These are phyloP conservation scores for Aspergillus sp. DNA, from an alignment of 2,329 filamentous ascomycete genomes.

Conservation along the genomic window DNA sequence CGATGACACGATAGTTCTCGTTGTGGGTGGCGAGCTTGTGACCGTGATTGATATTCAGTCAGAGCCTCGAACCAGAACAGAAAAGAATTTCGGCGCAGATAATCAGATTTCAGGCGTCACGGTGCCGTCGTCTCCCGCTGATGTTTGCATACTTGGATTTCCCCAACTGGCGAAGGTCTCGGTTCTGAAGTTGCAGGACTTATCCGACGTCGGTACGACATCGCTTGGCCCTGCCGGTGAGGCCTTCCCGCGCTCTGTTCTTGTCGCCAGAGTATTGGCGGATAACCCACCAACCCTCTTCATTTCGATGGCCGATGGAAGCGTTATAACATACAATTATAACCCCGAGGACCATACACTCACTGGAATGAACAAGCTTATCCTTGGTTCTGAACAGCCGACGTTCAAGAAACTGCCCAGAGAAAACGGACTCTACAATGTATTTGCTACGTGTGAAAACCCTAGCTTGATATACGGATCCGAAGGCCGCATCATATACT, in stretches of 20 bases:
- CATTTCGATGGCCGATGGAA: slow-evolving; percentile 88
- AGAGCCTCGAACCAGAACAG: slow-evolving; percentile 57
- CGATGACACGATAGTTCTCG: slow-evolving; percentile 67
- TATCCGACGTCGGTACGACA: slow-evolving; percentile 67
- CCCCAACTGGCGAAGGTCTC: slow-evolving; percentile 82
- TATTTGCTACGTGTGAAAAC: slow-evolving; percentile 93
- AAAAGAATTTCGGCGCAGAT: slow-evolving; percentile 62
- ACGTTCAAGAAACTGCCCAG: slow-evolving; percentile 76
- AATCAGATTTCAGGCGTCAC: slow-evolving; percentile 87
- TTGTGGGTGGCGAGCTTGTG: slow-evolving; percentile 71
- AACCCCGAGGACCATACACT: slow-evolving; percentile 62
- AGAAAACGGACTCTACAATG: slow-evolving; percentile 65
- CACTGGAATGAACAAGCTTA: slow-evolving; percentile 73
- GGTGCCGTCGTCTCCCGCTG: slow-evolving; percentile 62
- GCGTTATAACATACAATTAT: slow-evolving; percentile 79
- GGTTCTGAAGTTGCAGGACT: slow-evolving; percentile 66
- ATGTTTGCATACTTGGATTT: slow-evolving; percentile 78
- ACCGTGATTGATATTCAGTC: slow-evolving; percentile 65
- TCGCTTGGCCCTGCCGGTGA: slow-evolving; percentile 64
- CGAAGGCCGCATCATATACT: slow-evolving; percentile 86
- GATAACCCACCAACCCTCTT: slow-evolving; percentile 74
- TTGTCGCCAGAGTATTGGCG: slow-evolving; percentile 72
- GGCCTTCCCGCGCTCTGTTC: slow-evolving; percentile 79
- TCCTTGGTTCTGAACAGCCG: slow-evolving; percentile 82
- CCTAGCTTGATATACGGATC: slow-evolving; percentile 89